Evolutionary conservation across 257 asterid genomes (phyloP), one percentile per base, ranked within the genome.

Genomic region (Solanum piurae): DNA sequence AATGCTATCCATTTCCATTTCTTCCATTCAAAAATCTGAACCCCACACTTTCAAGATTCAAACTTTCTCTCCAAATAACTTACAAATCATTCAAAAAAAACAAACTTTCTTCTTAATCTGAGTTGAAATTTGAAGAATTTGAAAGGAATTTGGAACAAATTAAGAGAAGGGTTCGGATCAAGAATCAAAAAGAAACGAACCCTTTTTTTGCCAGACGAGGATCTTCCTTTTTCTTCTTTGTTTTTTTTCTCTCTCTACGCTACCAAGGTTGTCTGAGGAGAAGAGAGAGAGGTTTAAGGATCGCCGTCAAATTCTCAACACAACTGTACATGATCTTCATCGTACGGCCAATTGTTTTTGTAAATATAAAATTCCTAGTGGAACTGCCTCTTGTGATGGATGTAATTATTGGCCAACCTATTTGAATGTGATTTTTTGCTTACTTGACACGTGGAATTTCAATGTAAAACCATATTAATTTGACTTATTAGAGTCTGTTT

Each of bases 1-100:
- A 84, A 95, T 90, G 88, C 88, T 94, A 55, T 94, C 96, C 88
- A 92, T 93, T 75, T 94, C 98, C 91, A 94, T 92, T 83, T 91
- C 83, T 71, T 46, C 58, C 84, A 77, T 77, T 75, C 49, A 77
- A 44, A 13, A n/a, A 42, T 42, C 37, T 42, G 25, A 77, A 77
- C 84, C 64, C 20, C 34, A 52, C 83, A 76, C 60, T 40, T 40
- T n/a, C 84, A 76, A 76, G 58, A 76, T 76, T 76, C 60, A 76
- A 77, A 77, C 36, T 40, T 77, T 42, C 20, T 76, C 58, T 36
- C 83, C 46, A 36, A 74, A 74, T 74, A 38, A 74, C 83, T 76
- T n/a, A 16, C 83, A 76, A 76, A 76, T 76, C 23, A 38, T 37
- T 23, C 20, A 38, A 23, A 27, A 7, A 72, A 9, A 36, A 16